These are phyloP conservation scores for Ramaria sp. DNA, from an alignment of 768 basidiomycete species.

Conservation along the genomic window DNA sequence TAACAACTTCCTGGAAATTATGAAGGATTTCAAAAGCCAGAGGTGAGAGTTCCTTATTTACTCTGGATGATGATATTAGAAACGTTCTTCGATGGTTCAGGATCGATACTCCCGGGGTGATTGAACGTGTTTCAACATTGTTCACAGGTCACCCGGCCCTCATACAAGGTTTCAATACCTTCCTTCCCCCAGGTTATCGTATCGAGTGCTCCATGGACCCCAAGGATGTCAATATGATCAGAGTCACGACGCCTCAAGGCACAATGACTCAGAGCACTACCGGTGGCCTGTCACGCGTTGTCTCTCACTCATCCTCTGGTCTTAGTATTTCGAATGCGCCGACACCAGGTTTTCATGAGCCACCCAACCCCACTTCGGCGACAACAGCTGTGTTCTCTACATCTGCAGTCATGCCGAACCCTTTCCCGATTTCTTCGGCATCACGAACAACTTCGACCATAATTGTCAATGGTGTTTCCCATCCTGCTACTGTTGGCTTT, in stretches of 20 bases:
- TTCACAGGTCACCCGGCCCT: constrained; percentile 85
- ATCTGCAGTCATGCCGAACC: not conserved
- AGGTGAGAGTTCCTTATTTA: constrained; percentile 38
- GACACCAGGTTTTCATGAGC: not conserved
- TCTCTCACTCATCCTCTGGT: not conserved
- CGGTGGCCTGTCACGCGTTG: not conserved
- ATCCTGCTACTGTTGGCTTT: not conserved
- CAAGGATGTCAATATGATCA: constrained; percentile 52
- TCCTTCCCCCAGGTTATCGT: constrained; percentile 87
- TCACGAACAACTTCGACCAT: not conserved
- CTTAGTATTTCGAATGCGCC: not conserved
- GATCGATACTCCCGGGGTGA: constrained; percentile 97
- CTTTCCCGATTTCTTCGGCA: not conserved
- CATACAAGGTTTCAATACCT: constrained; percentile 98
- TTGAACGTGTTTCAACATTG: constrained; percentile 85
- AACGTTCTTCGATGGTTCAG: constrained; percentile 27
- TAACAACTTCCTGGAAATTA: constrained; percentile 90
- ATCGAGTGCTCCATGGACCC: constrained; percentile 70
- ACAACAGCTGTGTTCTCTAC: not conserved
- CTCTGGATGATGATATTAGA: not conserved
- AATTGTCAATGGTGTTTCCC: not conserved
- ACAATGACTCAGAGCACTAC: constrained; percentile 52
- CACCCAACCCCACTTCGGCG: not conserved
- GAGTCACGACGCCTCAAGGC: constrained; percentile 68
- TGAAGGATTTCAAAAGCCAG: constrained; percentile 99